phyloP scores from a whole-genome alignment of 371 early-diverging fungal genomes.

The Apophysomyces trapeziformis region DNA sequence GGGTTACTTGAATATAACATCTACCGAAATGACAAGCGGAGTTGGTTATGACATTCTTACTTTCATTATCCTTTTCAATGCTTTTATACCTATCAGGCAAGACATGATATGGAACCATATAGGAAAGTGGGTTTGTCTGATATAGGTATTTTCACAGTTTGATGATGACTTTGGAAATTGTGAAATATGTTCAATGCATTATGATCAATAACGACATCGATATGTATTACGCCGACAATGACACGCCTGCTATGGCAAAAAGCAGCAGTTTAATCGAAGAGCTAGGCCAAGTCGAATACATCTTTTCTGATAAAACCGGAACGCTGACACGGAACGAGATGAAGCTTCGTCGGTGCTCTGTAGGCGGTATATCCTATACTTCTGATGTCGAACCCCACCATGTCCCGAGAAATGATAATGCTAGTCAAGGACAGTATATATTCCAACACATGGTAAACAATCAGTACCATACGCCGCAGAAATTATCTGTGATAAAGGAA shows the following conservation, averaged over 20 bases:
- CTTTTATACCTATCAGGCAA: conserved; percentile 79
- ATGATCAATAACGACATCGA: conserved; percentile 67
- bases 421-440: conserved; percentile 55
- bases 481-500: conserved; percentile 56
- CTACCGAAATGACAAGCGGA: conserved; percentile 16
- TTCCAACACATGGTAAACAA: conserved; percentile 63
- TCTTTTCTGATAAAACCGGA: conserved; percentile 96
- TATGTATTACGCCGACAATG: conserved; percentile 68
- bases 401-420: conserved; percentile 29
- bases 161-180: conserved; percentile 82
- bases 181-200: conserved; percentile 66
- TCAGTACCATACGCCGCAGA: conserved; percentile 55
- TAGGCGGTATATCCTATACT: conserved; percentile 61
- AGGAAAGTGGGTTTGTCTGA: too few relatives aligned
- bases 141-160: conserved; percentile 31
- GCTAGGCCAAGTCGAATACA: conserved; percentile 90
- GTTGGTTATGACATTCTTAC: conserved; percentile 74
- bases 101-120: not conserved
- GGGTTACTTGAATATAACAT: not conserved
- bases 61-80: conserved; percentile 81
- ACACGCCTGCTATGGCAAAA: conserved; percentile 72
- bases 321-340: conserved; percentile 76
- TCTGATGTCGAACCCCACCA: conserved; percentile 26
- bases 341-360: conserved; percentile 65
- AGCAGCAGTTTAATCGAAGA: conserved; percentile 87